These are phyloP conservation scores for Suillus subaureus DNA, from an alignment of 768 basidiomycete genomes.

Conservation along the genomic window DNA sequence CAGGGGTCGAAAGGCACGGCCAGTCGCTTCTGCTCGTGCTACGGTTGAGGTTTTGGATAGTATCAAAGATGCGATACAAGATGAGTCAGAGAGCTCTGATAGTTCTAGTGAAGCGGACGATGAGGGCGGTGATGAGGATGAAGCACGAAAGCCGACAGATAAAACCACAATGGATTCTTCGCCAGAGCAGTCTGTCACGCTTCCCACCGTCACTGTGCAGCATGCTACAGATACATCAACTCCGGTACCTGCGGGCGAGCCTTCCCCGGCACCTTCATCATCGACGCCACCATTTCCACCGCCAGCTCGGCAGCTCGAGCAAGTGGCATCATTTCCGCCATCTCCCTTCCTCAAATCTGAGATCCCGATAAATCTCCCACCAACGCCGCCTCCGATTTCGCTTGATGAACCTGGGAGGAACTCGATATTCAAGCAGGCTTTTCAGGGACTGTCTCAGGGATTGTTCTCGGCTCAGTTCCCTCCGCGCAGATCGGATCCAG, in stretches of 20 bases:
- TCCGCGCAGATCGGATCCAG: constrained; percentile 54
- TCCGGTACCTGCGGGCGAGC: constrained; percentile 31
- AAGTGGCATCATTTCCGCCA: constrained; percentile 42
- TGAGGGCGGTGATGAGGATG: constrained; percentile 64
- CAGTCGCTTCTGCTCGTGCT: constrained; percentile 85
- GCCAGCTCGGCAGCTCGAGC: constrained; percentile 19
- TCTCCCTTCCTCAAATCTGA: constrained; percentile 55
- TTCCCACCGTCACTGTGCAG: constrained; percentile 22
- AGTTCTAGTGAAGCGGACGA: constrained; percentile 68
- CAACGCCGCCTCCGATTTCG: constrained; percentile 54
- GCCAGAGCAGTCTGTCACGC: constrained; percentile 35
- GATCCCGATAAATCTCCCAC: constrained; percentile 37
- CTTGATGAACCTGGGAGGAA: constrained; percentile 54
- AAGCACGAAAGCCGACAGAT: constrained; percentile 35
- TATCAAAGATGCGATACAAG: constrained; percentile 90
- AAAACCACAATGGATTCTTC: constrained; percentile 29
- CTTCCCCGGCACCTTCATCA: constrained; percentile 13
- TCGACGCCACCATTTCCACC: constrained; percentile 31
- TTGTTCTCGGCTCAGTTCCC: constrained; percentile 72
- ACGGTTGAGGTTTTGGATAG: constrained; percentile 89
- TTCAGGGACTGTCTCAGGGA: constrained; percentile 53
- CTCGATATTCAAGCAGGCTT: constrained; percentile 74
- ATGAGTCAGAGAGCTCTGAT: constrained; percentile 74
- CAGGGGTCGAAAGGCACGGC: constrained; percentile 83
- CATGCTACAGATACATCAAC: constrained; percentile 11